These are phyloP conservation scores for Nakazawaea populi DNA, from an alignment of 805 yeast species.

Conservation along the genomic window DNA sequence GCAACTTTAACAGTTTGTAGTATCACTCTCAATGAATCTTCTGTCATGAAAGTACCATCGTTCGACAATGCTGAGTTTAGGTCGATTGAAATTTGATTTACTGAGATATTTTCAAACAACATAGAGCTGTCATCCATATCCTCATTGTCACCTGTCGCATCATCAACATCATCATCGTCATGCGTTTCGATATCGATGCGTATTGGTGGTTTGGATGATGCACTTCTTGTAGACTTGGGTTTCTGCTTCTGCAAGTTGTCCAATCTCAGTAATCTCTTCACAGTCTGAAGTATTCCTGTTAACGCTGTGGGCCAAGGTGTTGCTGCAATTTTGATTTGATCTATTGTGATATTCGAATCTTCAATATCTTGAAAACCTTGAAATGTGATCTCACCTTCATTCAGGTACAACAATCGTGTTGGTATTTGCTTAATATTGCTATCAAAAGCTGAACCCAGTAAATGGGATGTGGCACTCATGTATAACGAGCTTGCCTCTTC, in stretches of 20 bases:
- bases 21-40: slow-evolving; percentile 22
- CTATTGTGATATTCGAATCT: slow-evolving; percentile 34
- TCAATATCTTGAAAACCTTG: slow-evolving; percentile 35
- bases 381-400: slow-evolving; percentile 35
- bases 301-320: slow-evolving; percentile 36
- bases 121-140: slow-evolving; percentile 6
- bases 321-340: slow-evolving; percentile 34
- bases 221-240: background rate
- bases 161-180: background rate
- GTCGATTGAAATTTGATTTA: slow-evolving; percentile 33
- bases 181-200: slow-evolving; percentile 7
- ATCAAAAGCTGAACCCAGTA: slow-evolving; percentile 21
- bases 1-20: slow-evolving; percentile 30
- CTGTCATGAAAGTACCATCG: slow-evolving; percentile 35
- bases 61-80: slow-evolving; percentile 38
- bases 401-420: slow-evolving; percentile 24
- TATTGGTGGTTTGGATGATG: background rate
- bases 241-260: slow-evolving; percentile 26
- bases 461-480: slow-evolving; percentile 72
- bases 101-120: slow-evolving; percentile 31
- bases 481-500: slow-evolving; percentile 68
- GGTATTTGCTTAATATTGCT: slow-evolving; percentile 1
- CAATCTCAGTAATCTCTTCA: slow-evolving; percentile 29
- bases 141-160: background rate
- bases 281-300: slow-evolving; percentile 29